phyloP scores from a whole-genome alignment of 768 basidiomycete species.

The Dictyophora rubrovolvata region DNA sequence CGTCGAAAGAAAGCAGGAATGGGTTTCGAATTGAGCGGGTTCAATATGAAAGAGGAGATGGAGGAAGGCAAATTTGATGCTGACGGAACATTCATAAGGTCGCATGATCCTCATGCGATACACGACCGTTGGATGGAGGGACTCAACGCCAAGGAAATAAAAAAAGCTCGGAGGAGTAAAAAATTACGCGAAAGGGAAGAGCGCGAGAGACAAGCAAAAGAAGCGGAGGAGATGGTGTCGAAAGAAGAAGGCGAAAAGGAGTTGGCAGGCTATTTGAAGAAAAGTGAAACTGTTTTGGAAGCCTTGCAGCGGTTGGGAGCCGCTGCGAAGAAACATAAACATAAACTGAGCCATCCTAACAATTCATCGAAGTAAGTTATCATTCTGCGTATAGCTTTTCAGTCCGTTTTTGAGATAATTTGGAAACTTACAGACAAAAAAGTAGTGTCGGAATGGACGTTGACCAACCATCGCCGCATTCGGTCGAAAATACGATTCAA shows the following conservation, averaged over 20 bases:
- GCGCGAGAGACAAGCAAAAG: slow-evolving; percentile 54
- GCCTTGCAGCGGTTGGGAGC: slow-evolving; percentile 78
- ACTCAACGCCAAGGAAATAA: slow-evolving; percentile 76
- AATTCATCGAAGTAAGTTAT: not conserved
- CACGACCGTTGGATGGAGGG: slow-evolving; percentile 96
- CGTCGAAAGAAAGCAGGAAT: slow-evolving; percentile 73
- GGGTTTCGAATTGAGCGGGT: slow-evolving; percentile 89
- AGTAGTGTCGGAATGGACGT: slow-evolving; percentile 31
- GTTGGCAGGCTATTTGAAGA: slow-evolving; percentile 66
- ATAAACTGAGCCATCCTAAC: not conserved
- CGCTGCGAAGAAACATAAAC: slow-evolving; percentile 44
- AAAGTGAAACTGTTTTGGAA: slow-evolving; percentile 85
- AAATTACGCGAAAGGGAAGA: slow-evolving; percentile 65
- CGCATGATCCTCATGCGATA: slow-evolving; percentile 80
- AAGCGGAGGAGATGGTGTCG: slow-evolving; percentile 63
- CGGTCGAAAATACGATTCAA: slow-evolving; percentile 13
- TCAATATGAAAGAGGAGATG: slow-evolving; percentile 99
- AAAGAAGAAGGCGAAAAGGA: slow-evolving; percentile 53
- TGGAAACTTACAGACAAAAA: not conserved
- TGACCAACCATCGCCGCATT: slow-evolving; percentile 24
- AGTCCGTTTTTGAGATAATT: too few species aligned
- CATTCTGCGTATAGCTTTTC: not conserved
- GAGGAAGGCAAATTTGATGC: slow-evolving; percentile 95
- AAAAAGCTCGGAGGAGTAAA: slow-evolving; percentile 67
- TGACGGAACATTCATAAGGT: slow-evolving; percentile 80